phyloP scores from a whole-genome alignment of 148 eudicot genomes.

The Drosera capensis region DNA sequence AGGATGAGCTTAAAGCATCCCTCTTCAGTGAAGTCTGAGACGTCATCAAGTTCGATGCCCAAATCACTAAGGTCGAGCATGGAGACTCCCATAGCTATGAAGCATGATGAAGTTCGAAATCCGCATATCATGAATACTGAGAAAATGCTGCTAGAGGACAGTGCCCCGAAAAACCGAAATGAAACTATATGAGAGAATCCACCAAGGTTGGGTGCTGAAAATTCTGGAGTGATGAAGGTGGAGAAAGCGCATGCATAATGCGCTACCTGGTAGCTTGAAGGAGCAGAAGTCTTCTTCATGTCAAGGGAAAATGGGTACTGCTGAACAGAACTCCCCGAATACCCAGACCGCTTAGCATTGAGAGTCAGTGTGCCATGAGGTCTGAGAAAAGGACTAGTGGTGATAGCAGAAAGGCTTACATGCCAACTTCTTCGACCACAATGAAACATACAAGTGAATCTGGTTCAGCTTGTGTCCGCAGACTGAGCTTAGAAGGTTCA shows the following conservation, averaged over 20 bases:
- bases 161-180: too few species aligned
- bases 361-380: slow-evolving; percentile 13
- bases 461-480: slow-evolving; percentile 24
- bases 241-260: slow-evolving; percentile 9
- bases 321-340: slow-evolving; percentile 22
- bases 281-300: slow-evolving; percentile 11
- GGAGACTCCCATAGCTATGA: slow-evolving; percentile 16
- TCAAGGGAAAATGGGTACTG: slow-evolving; percentile 12
- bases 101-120: too few species aligned
- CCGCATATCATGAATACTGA: background rate
- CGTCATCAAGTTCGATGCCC: slow-evolving; percentile 3
- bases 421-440: slow-evolving; percentile 20
- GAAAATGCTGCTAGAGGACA: slow-evolving; percentile 5
- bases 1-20: slow-evolving; percentile 1
- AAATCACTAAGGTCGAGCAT: slow-evolving; percentile 13
- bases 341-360: slow-evolving; percentile 25
- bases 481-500: slow-evolving; percentile 63
- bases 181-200: too few species aligned
- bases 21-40: slow-evolving; percentile 7
- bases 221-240: slow-evolving; percentile 8
- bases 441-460: slow-evolving; percentile 1
- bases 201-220: background rate
- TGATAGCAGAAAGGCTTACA: slow-evolving; percentile 16
- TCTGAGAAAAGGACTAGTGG: slow-evolving; percentile 8
- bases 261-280: slow-evolving; percentile 6